phyloP scores from a whole-genome alignment of 1,284 basidiomycete species.

The Uromyces viciae-fabae region DNA sequence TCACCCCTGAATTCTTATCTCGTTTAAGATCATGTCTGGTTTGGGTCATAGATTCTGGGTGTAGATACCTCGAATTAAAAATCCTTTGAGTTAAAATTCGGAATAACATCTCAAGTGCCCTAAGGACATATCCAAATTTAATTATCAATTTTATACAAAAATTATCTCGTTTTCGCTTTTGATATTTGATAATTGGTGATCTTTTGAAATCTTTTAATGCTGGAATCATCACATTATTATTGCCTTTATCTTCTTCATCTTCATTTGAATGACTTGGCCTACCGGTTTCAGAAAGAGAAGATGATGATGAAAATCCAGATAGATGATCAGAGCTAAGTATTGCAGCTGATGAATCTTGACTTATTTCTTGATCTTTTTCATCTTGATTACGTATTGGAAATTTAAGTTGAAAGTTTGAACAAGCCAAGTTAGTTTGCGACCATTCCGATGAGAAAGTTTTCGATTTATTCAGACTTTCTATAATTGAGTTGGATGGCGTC shows the following conservation, averaged over 20 bases:
- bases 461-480: not conserved
- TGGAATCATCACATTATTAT: not conserved
- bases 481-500: not conserved
- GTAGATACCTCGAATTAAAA: not conserved
- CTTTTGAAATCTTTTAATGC: not conserved
- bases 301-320: not conserved
- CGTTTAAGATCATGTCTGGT: not conserved
- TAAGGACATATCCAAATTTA: conserved; percentile 13
- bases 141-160: conserved; percentile 20
- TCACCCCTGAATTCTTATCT: not conserved
- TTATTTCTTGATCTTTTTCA: not conserved
- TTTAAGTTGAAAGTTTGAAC: not conserved
- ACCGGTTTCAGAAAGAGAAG: not conserved
- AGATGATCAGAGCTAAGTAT: not conserved
- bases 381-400: not conserved
- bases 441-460: not conserved
- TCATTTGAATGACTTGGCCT: not conserved
- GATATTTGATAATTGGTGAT: not conserved
- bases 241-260: not conserved
- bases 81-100: not conserved
- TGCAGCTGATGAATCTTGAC: not conserved
- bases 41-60: not conserved
- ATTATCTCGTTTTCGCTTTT: conserved; percentile 9
- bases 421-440: not conserved
- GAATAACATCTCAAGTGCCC: conserved; percentile 15